These are phyloP conservation scores for Taxillus chinensis DNA, from an alignment of 164 flowering plant genomes.

Conservation along the genomic window DNA sequence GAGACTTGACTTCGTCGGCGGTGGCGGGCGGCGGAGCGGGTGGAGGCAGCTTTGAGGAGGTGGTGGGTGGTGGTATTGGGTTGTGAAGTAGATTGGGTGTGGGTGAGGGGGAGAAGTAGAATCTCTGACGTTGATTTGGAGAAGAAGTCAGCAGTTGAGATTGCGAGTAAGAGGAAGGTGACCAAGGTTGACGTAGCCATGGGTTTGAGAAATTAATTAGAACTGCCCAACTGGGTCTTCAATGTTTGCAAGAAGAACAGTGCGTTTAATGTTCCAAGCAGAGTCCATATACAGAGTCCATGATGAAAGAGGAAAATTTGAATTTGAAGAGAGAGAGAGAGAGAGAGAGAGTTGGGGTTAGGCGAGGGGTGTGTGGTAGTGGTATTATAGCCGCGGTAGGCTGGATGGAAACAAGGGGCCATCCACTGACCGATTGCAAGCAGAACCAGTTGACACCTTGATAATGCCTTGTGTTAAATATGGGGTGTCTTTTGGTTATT, in stretches of 20 bases:
- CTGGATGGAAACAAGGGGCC: too few species aligned
- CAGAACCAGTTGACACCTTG: too few species aligned
- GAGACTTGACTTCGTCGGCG: constrained; percentile 34
- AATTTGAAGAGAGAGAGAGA: too few species aligned
- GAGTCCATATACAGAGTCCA: too few species aligned
- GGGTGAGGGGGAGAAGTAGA: constrained; percentile 45
- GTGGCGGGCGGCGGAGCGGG: constrained; percentile 52
- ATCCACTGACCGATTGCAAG: too few species aligned
- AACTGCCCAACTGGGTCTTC: too few species aligned
- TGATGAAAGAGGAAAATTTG: too few species aligned
- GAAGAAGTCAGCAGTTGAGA: not conserved
- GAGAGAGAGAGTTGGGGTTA: not conserved
- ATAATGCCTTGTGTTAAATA: too few species aligned
- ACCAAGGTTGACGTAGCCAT: constrained; percentile 24
- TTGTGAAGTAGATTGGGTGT: constrained; percentile 48
- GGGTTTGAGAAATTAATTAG: not conserved
- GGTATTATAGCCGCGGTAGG: too few species aligned
- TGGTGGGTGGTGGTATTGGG: constrained; percentile 38
- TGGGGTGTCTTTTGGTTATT: too few species aligned
- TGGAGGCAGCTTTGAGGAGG: constrained; percentile 65
- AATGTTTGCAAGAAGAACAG: not conserved
- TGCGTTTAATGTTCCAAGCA: not conserved
- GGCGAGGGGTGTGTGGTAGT: too few species aligned
- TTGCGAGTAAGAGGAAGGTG: constrained; percentile 12
- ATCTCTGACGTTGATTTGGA: constrained; percentile 17